phyloP scores from a whole-genome alignment of 1,139 yeast species.

The Diutina ranongensis region DNA sequence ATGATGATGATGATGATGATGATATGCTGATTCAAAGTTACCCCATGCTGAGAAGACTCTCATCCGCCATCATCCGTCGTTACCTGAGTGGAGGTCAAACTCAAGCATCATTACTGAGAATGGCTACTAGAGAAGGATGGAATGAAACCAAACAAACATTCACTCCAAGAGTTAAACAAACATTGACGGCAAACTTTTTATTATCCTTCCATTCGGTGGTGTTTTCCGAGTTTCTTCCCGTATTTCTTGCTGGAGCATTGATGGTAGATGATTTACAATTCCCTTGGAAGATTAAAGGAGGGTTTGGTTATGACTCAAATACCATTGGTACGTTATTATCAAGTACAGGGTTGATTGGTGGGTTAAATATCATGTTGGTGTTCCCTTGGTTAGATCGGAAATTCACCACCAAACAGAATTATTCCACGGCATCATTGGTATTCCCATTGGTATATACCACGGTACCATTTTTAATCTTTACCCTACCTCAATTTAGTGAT shows the following conservation, averaged over 20 bases:
- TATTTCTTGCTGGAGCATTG: constrained; percentile 40
- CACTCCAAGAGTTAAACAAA: constrained; percentile 29
- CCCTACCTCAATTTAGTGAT: not conserved
- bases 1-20: constrained; percentile 1
- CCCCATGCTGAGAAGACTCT: not conserved
- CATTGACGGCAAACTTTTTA: constrained; percentile 31
- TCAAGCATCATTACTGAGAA: not conserved
- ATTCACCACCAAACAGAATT: constrained; percentile 8
- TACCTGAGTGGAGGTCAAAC: not conserved
- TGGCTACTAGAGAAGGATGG: not conserved
- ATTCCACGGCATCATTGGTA: not conserved
- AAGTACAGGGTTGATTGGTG: constrained; percentile 12
- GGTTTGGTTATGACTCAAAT: constrained; percentile 18
- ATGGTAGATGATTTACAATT: constrained; percentile 25
- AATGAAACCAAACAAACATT: constrained; percentile 5
- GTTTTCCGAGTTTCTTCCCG: constrained; percentile 48
- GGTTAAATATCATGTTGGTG: constrained; percentile 10
- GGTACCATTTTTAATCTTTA: not conserved
- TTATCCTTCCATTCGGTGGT: constrained; percentile 40
- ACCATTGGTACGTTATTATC: constrained; percentile 12
- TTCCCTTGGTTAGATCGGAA: constrained; percentile 12
- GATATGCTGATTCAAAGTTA: not conserved
- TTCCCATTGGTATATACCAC: not conserved
- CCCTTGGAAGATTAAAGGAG: constrained; percentile 15
- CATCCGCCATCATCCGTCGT: not conserved